Base-by-base conservation (phyloP, 2,329 filamentous ascomycete genomes). In the Reticulascus tulasneorum region DNA sequence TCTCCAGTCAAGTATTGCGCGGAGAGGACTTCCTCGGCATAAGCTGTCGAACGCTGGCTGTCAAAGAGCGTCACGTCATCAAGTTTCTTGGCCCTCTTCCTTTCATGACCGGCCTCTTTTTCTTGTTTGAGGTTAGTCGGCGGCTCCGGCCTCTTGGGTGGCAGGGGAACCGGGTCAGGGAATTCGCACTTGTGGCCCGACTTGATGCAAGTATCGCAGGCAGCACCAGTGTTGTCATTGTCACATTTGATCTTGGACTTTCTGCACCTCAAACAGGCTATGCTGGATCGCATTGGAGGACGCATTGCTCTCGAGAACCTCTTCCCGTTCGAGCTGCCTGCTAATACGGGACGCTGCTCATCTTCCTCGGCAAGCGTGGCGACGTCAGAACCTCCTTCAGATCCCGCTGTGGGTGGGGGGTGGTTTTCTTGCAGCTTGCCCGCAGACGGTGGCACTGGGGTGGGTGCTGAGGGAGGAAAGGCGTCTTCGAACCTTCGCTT, bases 231-330 rank as follows among this genome's bases (percentile, higher is more conserved):
- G 12, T 79, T 81, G 44, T 77, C 75, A 62, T 93, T 93, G 59
- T 87, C 79, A 64, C 87, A 94, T 62, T 91, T 91, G 56, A 91
- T 86, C 63, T 93, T 94, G 56, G 84, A 88, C 51, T 79, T 78
- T 39, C 86, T 75, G 56, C 86, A 91, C 45, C 79, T 73, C 43
- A 77, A 69, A 60, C 86, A 93, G 30, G 86, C 86, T 54, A 91
- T 87, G 53, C 82, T 86, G 29, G 85, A 88, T 48, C 86, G 76
- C 76, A 88, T 84, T 22, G 70, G 69, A 10, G 65, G 59, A 38
- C 67, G 64, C 50, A 58, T 59, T n/a, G 69, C 69, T 52, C 63
- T 63, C 29, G 55, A 48, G 30, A 61, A 58, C 43, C 64, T 69
- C 50, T 63, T 65, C 21, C 21, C 22, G 29, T 24, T 21, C 9